Evolutionary conservation across 2,329 filamentous ascomycete genomes (phyloP).

Genomic region (Pseudocercospora eumusae): DNA sequence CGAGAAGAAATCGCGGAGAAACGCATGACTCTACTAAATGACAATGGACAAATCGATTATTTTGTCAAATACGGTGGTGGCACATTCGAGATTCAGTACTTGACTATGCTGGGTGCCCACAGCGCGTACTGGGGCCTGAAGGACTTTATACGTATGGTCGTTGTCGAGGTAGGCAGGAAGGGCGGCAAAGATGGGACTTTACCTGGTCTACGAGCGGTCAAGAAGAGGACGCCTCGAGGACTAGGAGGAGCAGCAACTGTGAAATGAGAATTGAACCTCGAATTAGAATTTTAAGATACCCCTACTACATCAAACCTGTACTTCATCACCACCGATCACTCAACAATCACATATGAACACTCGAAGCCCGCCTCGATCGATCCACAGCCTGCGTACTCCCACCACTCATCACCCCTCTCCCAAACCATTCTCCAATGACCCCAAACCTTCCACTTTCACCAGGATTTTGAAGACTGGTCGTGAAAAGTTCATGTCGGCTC

Average conservation of each 20-base stretch:
- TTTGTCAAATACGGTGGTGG: slow-evolving; percentile 82
- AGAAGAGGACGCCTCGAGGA: slow-evolving; percentile 43
- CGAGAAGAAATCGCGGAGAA: slow-evolving; percentile 90
- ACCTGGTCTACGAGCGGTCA: slow-evolving; percentile 56
- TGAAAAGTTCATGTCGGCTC: slow-evolving; percentile 85
- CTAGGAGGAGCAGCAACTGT: neutral
- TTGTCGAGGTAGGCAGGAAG: slow-evolving; percentile 78
- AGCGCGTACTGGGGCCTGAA: slow-evolving; percentile 87
- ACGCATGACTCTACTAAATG: slow-evolving; percentile 83
- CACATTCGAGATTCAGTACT: slow-evolving; percentile 88
- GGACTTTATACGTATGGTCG: slow-evolving; percentile 88
- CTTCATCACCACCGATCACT: neutral
- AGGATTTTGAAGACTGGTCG: slow-evolving; percentile 69
- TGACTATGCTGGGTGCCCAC: slow-evolving; percentile 96
- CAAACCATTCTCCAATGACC: slow-evolving; percentile 94
- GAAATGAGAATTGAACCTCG: neutral
- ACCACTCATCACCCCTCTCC: slow-evolving; percentile 76
- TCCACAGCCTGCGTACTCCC: slow-evolving; percentile 42
- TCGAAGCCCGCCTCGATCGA: slow-evolving; percentile 1
- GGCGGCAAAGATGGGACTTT: slow-evolving; percentile 65
- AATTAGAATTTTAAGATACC: slow-evolving; percentile 1
- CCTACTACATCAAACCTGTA: neutral
- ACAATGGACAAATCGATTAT: slow-evolving; percentile 95
- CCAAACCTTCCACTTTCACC: slow-evolving; percentile 72
- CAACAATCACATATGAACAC: neutral